Evolutionary conservation across 2,329 filamentous ascomycete genomes (phyloP).

Genomic region (Gaeumannomyces sp.): DNA sequence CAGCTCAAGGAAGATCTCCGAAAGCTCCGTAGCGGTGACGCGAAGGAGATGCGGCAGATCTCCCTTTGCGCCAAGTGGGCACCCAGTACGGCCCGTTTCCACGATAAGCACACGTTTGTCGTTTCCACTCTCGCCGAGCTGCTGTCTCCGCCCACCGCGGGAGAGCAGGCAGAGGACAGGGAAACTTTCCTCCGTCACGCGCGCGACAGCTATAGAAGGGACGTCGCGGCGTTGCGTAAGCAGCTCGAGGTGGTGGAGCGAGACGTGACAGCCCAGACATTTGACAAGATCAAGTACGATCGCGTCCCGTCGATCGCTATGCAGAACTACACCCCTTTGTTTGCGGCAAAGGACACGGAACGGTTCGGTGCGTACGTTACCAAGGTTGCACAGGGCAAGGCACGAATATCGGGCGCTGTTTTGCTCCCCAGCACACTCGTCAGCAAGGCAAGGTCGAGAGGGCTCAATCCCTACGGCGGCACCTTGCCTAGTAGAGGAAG

Average conservation of each 20-base stretch:
- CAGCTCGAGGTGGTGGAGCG: conserved; percentile 48
- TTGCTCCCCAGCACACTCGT: conserved; percentile 47
- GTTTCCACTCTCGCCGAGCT: conserved; percentile 52
- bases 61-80: conserved; percentile 57
- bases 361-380: conserved; percentile 45
- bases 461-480: no score
- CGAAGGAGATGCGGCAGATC: conserved; percentile 35
- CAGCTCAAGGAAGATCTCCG: conserved; percentile 43
- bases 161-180: conserved; percentile 26
- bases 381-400: conserved; percentile 39
- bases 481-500: background rate
- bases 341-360: conserved; percentile 42
- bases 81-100: conserved; percentile 46
- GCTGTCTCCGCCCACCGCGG: conserved; percentile 30
- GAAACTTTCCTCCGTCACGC: conserved; percentile 47
- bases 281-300: conserved; percentile 49
- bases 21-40: conserved; percentile 31
- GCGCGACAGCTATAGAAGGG: conserved; percentile 46
- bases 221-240: conserved; percentile 45
- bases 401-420: conserved; percentile 48
- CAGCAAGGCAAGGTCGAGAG: conserved; percentile 1
- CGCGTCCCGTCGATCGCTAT: conserved; percentile 51
- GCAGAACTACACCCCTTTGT: conserved; percentile 43
- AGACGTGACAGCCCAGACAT: conserved; percentile 38
- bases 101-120: conserved; percentile 53